Conservation (phyloP, 2,329 filamentous ascomycete species). For the Pleomassaria siparia region DNA sequence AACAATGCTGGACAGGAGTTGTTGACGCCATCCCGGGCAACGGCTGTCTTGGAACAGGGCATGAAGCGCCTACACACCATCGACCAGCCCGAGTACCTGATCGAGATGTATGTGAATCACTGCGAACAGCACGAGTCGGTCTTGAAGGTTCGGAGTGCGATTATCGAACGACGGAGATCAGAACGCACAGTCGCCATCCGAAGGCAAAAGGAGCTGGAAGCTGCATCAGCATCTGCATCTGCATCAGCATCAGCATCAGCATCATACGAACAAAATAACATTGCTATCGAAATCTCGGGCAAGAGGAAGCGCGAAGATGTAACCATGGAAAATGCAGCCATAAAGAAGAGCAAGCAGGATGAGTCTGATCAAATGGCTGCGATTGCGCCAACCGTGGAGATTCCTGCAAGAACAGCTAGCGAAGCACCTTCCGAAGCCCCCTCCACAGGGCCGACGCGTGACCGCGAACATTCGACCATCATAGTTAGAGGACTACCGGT, state of each 20-base stretch:
- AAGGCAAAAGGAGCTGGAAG: conserved; percentile 61
- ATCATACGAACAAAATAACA: conserved; percentile 14
- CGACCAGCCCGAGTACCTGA: conserved; percentile 75
- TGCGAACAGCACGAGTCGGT: conserved; percentile 90
- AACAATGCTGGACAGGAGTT: conserved; percentile 51
- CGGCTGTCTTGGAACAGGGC: conserved; percentile 73
- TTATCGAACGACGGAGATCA: conserved; percentile 72
- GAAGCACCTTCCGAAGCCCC: conserved; percentile 38
- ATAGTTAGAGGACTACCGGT: conserved; percentile 76
- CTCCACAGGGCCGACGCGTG: conserved; percentile 62
- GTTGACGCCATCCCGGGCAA: conserved; percentile 70
- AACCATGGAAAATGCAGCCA: conserved; percentile 53
- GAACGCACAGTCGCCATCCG: conserved; percentile 52
- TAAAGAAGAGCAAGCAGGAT: conserved; percentile 66
- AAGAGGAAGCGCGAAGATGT: conserved; percentile 70
- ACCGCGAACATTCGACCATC: conserved; percentile 87
- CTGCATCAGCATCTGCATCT: conserved; percentile 39
- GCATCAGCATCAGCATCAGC: no score
- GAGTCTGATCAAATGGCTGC: conserved; percentile 29
- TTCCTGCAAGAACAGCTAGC: conserved; percentile 20
- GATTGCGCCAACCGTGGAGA: conserved; percentile 16
- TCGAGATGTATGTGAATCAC: conserved; percentile 74
- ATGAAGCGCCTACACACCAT: conserved; percentile 61
- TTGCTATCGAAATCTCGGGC: conserved; percentile 50
- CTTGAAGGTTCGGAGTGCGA: conserved; percentile 70